Percentiles rank a stretch among this genome's conserved stretches.
These are phyloP conservation scores for Cucumis hystrix DNA, from an alignment of 306 rosid species.

Conservation along the genomic window DNA sequence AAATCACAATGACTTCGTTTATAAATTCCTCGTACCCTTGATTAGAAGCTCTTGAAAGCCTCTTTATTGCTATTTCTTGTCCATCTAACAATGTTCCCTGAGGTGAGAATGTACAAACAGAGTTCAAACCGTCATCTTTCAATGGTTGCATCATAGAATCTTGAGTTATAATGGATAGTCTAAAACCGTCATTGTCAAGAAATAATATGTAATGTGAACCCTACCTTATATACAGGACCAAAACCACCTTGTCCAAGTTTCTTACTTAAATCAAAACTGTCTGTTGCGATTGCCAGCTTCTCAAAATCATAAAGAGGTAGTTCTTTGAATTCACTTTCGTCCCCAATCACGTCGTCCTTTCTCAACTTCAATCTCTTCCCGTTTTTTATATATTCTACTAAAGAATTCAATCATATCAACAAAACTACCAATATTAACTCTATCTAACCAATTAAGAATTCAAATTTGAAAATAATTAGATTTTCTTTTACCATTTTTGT, in stretches of 20 bases:
- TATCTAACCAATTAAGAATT: no score
- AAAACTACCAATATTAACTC: no score
- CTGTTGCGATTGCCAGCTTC: constrained; percentile 25
- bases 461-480: neutral
- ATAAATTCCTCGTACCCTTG: constrained; percentile 8
- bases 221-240: neutral
- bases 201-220: neutral
- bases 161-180: no score
- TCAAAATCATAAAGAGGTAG: constrained; percentile 23
- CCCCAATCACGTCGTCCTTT: neutral
- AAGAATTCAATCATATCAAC: no score
- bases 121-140: neutral
- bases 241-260: constrained; percentile 19
- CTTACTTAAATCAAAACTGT: constrained; percentile 15
- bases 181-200: no score
- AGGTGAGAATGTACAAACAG: neutral
- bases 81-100: constrained; percentile 27
- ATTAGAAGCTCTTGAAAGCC: constrained; percentile 27
- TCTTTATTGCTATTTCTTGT: constrained; percentile 32
- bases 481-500: neutral
- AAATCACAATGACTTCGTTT: neutral
- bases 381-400: no score
- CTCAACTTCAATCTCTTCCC: neutral
- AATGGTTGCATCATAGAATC: neutral
- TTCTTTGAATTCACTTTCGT: constrained; percentile 19